Percentiles rank a stretch among this genome's conserved stretches.
Conservation (phyloP, 805 yeast genomes). For the Maudiozyma turicensis region DNA sequence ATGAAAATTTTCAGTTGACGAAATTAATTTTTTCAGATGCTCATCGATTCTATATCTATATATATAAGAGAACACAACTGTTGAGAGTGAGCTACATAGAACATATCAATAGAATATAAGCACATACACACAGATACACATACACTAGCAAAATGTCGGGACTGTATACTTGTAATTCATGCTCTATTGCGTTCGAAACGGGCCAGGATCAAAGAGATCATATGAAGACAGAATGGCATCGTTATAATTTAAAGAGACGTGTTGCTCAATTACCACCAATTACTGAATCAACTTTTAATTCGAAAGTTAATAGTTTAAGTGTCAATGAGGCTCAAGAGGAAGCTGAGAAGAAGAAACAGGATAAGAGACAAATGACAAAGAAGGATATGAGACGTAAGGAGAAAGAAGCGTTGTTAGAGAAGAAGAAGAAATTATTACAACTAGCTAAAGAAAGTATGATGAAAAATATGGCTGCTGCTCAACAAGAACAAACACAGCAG, state of each 20-base stretch:
- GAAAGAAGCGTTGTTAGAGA: conserved; percentile 34
- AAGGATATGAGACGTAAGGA: conserved; percentile 35
- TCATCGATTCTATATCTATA: too few species aligned
- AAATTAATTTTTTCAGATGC: too few species aligned
- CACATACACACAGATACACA: background rate
- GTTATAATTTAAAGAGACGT: conserved; percentile 88
- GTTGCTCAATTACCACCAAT: conserved; percentile 82
- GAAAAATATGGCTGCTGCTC: conserved; percentile 16
- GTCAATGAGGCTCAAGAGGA: conserved; percentile 10
- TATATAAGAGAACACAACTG: too few species aligned
- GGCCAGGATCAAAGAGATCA: conserved; percentile 78
- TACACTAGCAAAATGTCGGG: conserved; percentile 10
- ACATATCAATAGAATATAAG: too few species aligned
- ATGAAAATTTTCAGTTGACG: too few species aligned
- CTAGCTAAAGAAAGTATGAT: conserved; percentile 33
- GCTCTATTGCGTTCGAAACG: conserved; percentile 66
- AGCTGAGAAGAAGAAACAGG: conserved; percentile 1
- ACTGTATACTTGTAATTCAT: conserved; percentile 72
- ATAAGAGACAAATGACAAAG: conserved; percentile 30
- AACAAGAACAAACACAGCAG: conserved; percentile 3
- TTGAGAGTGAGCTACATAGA: too few species aligned
- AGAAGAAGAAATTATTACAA: conserved; percentile 33
- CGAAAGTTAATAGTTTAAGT: conserved; percentile 40
- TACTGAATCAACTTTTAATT: conserved; percentile 54
- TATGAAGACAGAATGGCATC: conserved; percentile 97